phyloP scores from a whole-genome alignment of 805 yeast species.

The Metschnikowia hibisci region DNA sequence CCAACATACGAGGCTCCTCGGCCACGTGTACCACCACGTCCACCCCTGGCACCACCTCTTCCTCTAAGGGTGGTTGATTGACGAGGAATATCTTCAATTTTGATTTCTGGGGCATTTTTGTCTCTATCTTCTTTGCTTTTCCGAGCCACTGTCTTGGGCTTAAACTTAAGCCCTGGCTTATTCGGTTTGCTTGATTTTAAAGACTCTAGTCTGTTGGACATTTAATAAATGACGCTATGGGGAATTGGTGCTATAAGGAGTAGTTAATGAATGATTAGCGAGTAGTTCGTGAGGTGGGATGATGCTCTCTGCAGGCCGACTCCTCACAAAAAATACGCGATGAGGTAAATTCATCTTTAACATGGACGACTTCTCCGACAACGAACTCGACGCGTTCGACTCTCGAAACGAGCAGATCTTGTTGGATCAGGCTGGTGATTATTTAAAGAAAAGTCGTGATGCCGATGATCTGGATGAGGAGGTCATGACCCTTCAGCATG shows the following conservation, averaged over 20 bases:
- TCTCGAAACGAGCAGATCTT: slow-evolving; percentile 54
- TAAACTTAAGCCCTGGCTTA: slow-evolving; percentile 65
- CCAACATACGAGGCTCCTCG: slow-evolving; percentile 41
- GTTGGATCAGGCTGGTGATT: slow-evolving; percentile 53
- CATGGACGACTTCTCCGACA: slow-evolving; percentile 15
- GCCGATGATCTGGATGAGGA: slow-evolving; percentile 48
- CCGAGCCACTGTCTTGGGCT: slow-evolving; percentile 84
- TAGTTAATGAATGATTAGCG: no score
- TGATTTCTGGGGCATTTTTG: slow-evolving; percentile 59
- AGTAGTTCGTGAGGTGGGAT: background rate
- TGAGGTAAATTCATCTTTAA: background rate
- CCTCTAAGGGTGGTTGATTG: slow-evolving; percentile 16
- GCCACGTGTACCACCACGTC: slow-evolving; percentile 32
- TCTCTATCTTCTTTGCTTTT: slow-evolving; percentile 81
- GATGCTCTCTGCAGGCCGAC: background rate
- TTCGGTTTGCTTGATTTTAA: slow-evolving; percentile 34
- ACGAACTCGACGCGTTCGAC: slow-evolving; percentile 69
- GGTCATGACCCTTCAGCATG: slow-evolving; percentile 37
- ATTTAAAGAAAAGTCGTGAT: slow-evolving; percentile 21
- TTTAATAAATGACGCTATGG: slow-evolving; percentile 10
- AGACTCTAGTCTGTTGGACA: slow-evolving; percentile 43
- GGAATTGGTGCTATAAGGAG: no score
- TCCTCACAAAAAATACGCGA: slow-evolving; percentile 3
- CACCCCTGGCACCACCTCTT: slow-evolving; percentile 27
- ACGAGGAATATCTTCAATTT: slow-evolving; percentile 28